phyloP scores from a whole-genome alignment of 1,284 basidiomycete genomes.

The Afroboletus lepidellus region DNA sequence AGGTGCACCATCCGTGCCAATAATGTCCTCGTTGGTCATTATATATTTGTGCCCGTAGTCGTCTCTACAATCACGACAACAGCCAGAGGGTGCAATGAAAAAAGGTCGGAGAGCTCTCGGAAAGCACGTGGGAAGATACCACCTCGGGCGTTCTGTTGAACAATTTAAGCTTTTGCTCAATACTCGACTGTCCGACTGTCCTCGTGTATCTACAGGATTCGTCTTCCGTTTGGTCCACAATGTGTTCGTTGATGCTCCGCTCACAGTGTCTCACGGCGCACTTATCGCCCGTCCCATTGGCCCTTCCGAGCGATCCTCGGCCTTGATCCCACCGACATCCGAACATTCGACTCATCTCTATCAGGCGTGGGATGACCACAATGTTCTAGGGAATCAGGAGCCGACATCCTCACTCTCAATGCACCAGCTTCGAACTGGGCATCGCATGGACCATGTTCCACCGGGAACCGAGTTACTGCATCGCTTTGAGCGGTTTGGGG shows the following conservation, averaged over 20 bases:
- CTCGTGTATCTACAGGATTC: background rate
- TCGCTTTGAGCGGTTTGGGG: too few relatives aligned
- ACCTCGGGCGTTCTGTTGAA: background rate
- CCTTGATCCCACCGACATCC: conserved; percentile 36
- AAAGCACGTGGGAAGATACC: background rate
- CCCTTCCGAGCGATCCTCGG: background rate
- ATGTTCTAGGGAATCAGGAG: too few relatives aligned
- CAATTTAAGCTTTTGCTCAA: background rate
- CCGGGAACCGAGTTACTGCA: too few relatives aligned
- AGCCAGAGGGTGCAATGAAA: background rate
- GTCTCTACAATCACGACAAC: background rate
- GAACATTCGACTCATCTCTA: conserved; percentile 1
- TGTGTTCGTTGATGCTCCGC: background rate
- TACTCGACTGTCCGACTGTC: background rate
- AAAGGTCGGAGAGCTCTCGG: background rate
- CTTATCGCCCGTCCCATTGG: background rate
- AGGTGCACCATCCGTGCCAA: too few relatives aligned
- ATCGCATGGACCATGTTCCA: too few relatives aligned
- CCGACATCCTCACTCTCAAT: too few relatives aligned
- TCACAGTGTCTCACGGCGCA: background rate
- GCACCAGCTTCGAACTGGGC: too few relatives aligned
- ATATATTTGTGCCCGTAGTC: too few relatives aligned
- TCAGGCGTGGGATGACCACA: too few relatives aligned
- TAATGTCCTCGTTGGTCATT: too few relatives aligned
- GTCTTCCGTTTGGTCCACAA: background rate